A percentile compares a stretch with the other conserved stretches of the same genome.
Conservation (phyloP, 768 basidiomycete genomes). For the Mycena amicta region DNA sequence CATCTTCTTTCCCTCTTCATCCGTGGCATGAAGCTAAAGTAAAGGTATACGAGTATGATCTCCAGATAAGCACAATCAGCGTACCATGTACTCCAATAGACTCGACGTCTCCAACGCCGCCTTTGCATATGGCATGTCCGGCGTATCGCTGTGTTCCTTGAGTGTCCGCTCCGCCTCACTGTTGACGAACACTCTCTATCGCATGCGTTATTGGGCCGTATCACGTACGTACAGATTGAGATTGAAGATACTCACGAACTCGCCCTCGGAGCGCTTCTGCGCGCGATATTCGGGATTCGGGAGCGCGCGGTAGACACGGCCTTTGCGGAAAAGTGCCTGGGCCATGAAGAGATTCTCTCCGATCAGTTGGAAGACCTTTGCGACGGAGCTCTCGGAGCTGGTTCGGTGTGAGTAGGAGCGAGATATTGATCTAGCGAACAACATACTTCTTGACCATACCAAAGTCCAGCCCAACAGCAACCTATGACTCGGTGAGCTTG, state of each 20-base stretch:
- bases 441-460: conserved; percentile 14
- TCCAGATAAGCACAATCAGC: neutral
- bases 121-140: neutral
- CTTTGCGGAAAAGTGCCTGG: conserved; percentile 15
- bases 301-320: conserved; percentile 14
- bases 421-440: neutral
- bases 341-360: conserved; percentile 4
- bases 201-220: neutral
- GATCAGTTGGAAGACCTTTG: neutral
- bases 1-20: conserved; percentile 19
- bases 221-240: no score
- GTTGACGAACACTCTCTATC: conserved; percentile 1
- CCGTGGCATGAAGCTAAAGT: conserved; percentile 17
- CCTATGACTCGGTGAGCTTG: no score
- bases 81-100: conserved; percentile 17
- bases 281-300: conserved; percentile 12
- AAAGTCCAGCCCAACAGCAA: conserved; percentile 12
- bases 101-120: conserved; percentile 12
- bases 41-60: no score
- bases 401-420: neutral
- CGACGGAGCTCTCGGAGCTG: neutral
- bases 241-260: neutral
- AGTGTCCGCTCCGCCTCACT: neutral
- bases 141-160: neutral
- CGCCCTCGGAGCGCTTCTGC: neutral